phyloP scores from a whole-genome alignment of 148 eudicot species.

The Chenopodium quinoa region DNA sequence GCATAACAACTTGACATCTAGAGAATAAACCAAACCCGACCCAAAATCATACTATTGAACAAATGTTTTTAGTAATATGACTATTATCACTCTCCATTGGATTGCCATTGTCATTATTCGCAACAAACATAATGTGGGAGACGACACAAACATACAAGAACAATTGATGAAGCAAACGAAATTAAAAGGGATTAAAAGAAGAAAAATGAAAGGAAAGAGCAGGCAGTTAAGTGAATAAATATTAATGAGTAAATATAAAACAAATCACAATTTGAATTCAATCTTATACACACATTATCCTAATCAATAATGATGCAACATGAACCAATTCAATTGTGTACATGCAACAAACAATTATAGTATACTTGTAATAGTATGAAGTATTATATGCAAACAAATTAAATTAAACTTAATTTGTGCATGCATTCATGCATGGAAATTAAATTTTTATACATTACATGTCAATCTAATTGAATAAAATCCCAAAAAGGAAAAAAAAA shows the following conservation, averaged over 20 bases:
- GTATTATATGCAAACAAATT: conserved; percentile 26
- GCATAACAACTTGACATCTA: too few relatives aligned
- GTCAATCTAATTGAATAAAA: conserved; percentile 2
- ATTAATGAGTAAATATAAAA: background rate
- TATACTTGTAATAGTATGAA: background rate
- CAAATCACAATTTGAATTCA: conserved; percentile 7
- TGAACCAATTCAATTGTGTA: conserved; percentile 15
- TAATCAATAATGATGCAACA: background rate
- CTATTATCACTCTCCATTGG: background rate
- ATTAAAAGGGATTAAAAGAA: background rate
- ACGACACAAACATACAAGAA: background rate
- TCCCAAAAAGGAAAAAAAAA: background rate
- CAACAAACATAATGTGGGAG: background rate
- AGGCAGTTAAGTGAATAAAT: background rate
- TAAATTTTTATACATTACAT: conserved; percentile 14
- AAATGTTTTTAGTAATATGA: too few relatives aligned
- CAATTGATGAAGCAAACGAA: background rate
- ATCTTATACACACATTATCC: background rate
- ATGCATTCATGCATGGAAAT: background rate
- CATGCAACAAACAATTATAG: conserved; percentile 18
- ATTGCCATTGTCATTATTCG: background rate
- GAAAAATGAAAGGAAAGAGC: background rate
- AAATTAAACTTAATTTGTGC: background rate
- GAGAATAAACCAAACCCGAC: too few relatives aligned
- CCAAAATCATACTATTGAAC: too few relatives aligned